phyloP scores from a whole-genome alignment of 148 eudicot genomes.

The Chenopodium quinoa region DNA sequence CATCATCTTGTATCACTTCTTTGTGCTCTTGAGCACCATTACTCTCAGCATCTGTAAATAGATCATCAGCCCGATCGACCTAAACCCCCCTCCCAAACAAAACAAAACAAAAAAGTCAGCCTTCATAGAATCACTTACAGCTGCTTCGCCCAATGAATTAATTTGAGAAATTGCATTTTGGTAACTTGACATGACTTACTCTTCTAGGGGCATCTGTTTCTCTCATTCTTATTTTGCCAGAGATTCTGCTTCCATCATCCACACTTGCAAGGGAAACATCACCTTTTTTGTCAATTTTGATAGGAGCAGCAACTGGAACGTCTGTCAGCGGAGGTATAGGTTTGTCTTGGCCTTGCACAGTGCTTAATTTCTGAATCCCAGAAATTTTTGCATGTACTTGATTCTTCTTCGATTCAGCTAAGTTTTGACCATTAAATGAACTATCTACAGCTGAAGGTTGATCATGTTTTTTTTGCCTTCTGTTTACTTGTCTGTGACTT shows the following conservation, averaged over 20 bases:
- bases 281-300: not conserved
- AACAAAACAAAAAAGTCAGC: not conserved
- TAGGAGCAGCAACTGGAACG: not conserved
- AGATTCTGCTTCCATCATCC: constrained; percentile 10
- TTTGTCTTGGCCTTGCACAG: constrained; percentile 11
- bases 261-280: not conserved
- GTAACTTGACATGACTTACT: not conserved
- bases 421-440: constrained; percentile 25
- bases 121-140: not conserved
- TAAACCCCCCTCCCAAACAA: not conserved
- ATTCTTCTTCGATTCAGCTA: constrained; percentile 19
- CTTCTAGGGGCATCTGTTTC: not conserved
- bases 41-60: not conserved
- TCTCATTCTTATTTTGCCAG: not conserved
- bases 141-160: not conserved
- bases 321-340: not conserved
- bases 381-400: constrained; percentile 31
- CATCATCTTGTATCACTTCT: not conserved
- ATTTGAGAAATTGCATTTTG: not conserved
- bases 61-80: constrained; percentile 11
- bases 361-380: constrained; percentile 18
- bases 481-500: constrained; percentile 12
- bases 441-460: constrained; percentile 30
- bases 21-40: not conserved
- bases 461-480: constrained; percentile 29